Conservation (phyloP, 1,284 basidiomycete genomes). For the Mycena sp. region DNA sequence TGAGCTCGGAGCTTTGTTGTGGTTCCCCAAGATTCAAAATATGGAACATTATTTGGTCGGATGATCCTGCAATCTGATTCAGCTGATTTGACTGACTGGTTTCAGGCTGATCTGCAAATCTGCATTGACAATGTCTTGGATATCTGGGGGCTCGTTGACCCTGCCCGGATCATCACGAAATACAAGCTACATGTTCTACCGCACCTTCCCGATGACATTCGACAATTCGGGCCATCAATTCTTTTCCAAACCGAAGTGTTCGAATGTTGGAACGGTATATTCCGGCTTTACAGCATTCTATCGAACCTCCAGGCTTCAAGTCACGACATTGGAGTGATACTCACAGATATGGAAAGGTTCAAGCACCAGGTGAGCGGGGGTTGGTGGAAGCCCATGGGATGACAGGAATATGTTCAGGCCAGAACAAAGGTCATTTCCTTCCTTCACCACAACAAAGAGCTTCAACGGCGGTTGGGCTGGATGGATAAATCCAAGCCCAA, state of each 20-base stretch:
- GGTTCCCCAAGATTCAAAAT: constrained; percentile 46
- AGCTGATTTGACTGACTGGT: neutral
- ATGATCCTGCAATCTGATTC: neutral
- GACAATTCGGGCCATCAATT: constrained; percentile 45
- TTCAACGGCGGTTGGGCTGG: constrained; percentile 10
- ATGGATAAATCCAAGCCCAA: no score
- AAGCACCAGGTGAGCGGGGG: constrained; percentile 12
- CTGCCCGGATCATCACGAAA: constrained; percentile 41
- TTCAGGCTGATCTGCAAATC: constrained; percentile 40
- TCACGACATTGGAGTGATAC: constrained; percentile 44
- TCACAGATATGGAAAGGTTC: constrained; percentile 30
- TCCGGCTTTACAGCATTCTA: constrained; percentile 44
- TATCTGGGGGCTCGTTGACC: constrained; percentile 39
- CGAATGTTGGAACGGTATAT: constrained; percentile 50
- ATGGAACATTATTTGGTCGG: constrained; percentile 43
- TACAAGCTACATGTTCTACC: constrained; percentile 47
- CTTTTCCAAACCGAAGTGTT: constrained; percentile 46
- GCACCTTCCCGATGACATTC: constrained; percentile 42
- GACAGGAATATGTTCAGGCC: neutral
- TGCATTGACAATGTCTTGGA: constrained; percentile 45
- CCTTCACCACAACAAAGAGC: neutral
- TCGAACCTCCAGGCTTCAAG: constrained; percentile 49
- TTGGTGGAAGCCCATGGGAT: neutral
- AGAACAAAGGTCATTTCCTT: neutral
- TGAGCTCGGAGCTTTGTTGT: constrained; percentile 45